A percentile compares a stretch with the other conserved stretches of the same genome.
Conservation (phyloP, 805 yeast genomes). For the Nakazawaea wyomingensis region DNA sequence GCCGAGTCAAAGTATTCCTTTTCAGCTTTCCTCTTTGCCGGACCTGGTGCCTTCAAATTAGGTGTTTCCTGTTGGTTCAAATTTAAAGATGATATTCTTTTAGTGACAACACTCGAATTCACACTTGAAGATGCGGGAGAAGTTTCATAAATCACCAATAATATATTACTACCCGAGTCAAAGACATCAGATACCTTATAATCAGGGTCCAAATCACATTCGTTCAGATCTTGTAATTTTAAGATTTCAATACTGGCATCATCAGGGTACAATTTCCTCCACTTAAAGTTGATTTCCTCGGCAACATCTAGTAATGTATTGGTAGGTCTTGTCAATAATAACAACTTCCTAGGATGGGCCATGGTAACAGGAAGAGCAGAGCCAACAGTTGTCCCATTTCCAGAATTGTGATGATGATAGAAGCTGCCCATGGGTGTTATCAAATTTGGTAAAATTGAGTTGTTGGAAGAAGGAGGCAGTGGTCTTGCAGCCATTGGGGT, state of each 20-base stretch:
- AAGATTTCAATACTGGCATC: conserved; percentile 45
- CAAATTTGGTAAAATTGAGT: conserved; percentile 22
- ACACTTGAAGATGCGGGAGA: conserved; percentile 25
- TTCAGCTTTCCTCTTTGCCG: conserved; percentile 5
- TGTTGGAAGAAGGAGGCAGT: conserved; percentile 32
- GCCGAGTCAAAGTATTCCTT: conserved; percentile 12
- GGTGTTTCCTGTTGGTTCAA: conserved; percentile 13
- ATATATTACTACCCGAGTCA: conserved; percentile 39
- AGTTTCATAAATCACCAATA: conserved; percentile 38
- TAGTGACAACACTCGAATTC: conserved; percentile 15
- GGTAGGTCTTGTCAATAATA: conserved; percentile 53
- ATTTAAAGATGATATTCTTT: conserved; percentile 16
- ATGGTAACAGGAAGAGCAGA: neutral
- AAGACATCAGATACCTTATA: conserved; percentile 63
- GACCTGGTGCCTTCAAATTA: conserved; percentile 11
- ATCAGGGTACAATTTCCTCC: conserved; percentile 59
- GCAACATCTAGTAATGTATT: conserved; percentile 45
- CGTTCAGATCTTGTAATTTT: conserved; percentile 61
- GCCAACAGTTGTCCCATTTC: no score
- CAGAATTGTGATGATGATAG: conserved; percentile 7
- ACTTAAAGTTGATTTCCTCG: conserved; percentile 49
- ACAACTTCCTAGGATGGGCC: conserved; percentile 39
- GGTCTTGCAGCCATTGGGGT: no score
- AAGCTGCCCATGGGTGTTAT: conserved; percentile 9
- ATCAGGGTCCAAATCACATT: conserved; percentile 79